These are phyloP conservation scores for Fragaria nilgerrensis DNA, from an alignment of 306 rosid species.

Conservation along the genomic window DNA sequence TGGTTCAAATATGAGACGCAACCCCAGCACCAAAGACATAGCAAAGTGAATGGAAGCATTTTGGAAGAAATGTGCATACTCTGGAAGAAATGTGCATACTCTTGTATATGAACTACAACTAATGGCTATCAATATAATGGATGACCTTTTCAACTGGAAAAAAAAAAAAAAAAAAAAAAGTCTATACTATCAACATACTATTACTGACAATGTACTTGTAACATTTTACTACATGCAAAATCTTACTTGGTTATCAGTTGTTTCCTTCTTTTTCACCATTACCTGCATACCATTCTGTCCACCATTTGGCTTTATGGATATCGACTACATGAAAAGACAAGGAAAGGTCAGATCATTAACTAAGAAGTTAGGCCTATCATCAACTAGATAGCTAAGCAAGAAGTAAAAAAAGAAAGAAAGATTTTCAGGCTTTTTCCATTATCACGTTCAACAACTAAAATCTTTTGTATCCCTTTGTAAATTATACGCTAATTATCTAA, in stretches of 20 bases:
- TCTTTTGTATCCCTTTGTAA: not conserved
- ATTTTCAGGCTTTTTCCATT: not conserved
- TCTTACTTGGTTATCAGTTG: conserved; percentile 26
- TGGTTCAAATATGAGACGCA: not conserved
- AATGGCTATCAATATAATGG: too few species aligned
- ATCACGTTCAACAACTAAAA: not conserved
- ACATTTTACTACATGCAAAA: not conserved
- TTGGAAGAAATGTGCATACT: not conserved
- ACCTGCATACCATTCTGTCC: conserved; percentile 25
- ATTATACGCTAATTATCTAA: not conserved
- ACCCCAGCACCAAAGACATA: not conserved
- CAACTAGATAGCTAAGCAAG: not conserved
- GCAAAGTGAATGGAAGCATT: not conserved
- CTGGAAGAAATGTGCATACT: not conserved
- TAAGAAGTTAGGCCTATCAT: not conserved
- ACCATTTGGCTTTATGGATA: conserved; percentile 4
- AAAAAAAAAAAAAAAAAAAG: too few species aligned
- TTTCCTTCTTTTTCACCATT: conserved; percentile 30
- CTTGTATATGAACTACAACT: not conserved
- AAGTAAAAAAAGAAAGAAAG: not conserved
- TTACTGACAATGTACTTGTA: not conserved
- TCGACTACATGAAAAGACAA: conserved; percentile 28
- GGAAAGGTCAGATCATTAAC: not conserved
- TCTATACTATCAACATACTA: not conserved
- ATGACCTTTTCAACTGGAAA: too few species aligned